These are phyloP conservation scores for Hanseniaspora taiwanica DNA, from an alignment of 805 yeast species.

Conservation along the genomic window DNA sequence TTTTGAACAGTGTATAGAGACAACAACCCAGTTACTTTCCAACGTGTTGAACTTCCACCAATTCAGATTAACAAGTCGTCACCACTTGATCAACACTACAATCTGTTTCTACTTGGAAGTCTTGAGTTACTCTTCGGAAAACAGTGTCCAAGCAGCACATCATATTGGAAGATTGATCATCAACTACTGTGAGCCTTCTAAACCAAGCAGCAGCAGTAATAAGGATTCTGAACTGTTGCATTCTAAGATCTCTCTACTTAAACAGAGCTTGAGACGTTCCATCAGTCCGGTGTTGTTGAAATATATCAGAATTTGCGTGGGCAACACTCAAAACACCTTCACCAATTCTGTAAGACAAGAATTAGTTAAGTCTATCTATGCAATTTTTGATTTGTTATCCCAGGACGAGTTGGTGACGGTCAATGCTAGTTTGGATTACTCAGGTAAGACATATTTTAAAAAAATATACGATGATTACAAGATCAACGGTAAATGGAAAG, in stretches of 20 bases:
- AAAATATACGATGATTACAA: constrained; percentile 60
- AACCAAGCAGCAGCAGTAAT: constrained; percentile 16
- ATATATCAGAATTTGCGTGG: constrained; percentile 36
- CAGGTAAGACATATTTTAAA: constrained; percentile 57
- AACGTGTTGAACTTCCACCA: constrained; percentile 55
- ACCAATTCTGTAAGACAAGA: constrained; percentile 28
- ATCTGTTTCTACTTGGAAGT: constrained; percentile 39
- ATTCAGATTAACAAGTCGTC: constrained; percentile 53
- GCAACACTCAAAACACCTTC: not conserved
- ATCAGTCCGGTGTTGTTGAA: constrained; percentile 41
- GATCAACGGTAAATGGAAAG: constrained; percentile 73
- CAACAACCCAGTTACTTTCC: constrained; percentile 39
- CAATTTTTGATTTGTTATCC: constrained; percentile 58
- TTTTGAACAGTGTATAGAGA: constrained; percentile 24
- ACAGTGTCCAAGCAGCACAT: constrained; percentile 28
- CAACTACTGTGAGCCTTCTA: constrained; percentile 64
- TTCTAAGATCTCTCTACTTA: constrained; percentile 41
- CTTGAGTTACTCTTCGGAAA: constrained; percentile 1
- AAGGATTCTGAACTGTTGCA: constrained; percentile 29
- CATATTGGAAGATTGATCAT: constrained; percentile 45
- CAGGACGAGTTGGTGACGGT: constrained; percentile 48
- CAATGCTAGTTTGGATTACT: constrained; percentile 50
- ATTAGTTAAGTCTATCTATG: constrained; percentile 42
- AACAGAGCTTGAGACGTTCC: constrained; percentile 49
- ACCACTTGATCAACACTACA: constrained; percentile 45